Conservation (phyloP, 768 basidiomycete species). For the Suillus paluster region DNA sequence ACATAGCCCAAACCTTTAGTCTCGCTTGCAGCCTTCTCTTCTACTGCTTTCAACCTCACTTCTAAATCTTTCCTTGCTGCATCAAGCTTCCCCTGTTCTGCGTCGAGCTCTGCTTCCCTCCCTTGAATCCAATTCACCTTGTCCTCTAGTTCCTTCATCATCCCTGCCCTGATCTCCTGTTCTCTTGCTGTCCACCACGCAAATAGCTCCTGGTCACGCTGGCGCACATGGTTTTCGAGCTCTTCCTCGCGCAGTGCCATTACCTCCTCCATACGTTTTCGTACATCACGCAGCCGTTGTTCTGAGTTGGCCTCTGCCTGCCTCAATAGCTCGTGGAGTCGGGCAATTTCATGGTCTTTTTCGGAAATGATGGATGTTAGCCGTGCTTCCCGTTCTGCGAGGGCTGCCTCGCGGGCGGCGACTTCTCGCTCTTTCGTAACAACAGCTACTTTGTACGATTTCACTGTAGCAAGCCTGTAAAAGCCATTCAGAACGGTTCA, state of each 20-base stretch:
- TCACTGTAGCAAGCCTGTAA: constrained; percentile 64
- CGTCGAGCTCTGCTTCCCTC: constrained; percentile 56
- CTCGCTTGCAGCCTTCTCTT: constrained; percentile 37
- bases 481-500: not conserved
- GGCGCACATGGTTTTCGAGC: constrained; percentile 68
- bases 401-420: constrained; percentile 53
- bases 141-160: constrained; percentile 43
- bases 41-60: constrained; percentile 46
- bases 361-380: constrained; percentile 50
- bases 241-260: constrained; percentile 73
- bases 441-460: constrained; percentile 60
- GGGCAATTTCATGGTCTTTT: constrained; percentile 65
- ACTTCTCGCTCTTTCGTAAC: constrained; percentile 69
- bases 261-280: constrained; percentile 73
- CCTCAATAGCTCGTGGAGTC: constrained; percentile 49
- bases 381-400: constrained; percentile 60
- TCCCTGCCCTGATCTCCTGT: constrained; percentile 53
- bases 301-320: constrained; percentile 47
- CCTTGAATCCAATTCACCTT: constrained; percentile 51
- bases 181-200: constrained; percentile 63
- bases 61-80: constrained; percentile 54
- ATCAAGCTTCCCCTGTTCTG: constrained; percentile 54
- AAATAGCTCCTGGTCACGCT: constrained; percentile 64
- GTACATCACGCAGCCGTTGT: constrained; percentile 56
- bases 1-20: constrained; percentile 14